Conservation (phyloP, 257 asterid species). For the Rubia yunnanensis region DNA sequence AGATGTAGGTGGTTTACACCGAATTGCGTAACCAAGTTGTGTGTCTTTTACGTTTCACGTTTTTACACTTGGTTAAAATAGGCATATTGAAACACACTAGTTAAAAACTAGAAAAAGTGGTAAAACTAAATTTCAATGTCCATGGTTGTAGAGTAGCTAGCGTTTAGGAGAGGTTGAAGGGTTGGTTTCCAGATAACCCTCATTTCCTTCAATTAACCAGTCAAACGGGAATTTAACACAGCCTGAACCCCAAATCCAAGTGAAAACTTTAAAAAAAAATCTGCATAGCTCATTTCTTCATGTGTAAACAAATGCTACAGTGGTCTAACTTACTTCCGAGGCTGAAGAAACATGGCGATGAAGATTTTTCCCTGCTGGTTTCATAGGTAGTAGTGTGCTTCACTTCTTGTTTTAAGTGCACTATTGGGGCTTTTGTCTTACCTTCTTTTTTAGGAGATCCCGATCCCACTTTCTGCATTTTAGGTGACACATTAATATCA, state of each 20-base stretch:
- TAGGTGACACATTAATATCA: background rate
- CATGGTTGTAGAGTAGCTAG: constrained; percentile 76
- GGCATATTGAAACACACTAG: no score
- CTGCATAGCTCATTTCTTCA: no score
- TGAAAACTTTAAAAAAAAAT: no score
- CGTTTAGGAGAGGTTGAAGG: constrained; percentile 89
- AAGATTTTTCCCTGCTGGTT: constrained; percentile 34
- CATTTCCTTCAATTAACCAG: constrained; percentile 63
- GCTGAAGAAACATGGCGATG: constrained; percentile 27
- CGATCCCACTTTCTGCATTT: constrained; percentile 28
- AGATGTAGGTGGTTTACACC: no score
- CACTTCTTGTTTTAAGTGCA: constrained; percentile 18
- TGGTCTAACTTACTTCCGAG: constrained; percentile 54
- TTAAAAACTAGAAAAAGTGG: no score
- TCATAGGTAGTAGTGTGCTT: constrained; percentile 13
- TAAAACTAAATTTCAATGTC: no score
- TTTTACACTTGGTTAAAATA: no score
- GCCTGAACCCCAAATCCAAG: no score
- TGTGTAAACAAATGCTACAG: no score
- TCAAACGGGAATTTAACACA: constrained; percentile 55
- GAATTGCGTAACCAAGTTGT: no score
- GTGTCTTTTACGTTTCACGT: no score
- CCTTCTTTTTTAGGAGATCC: constrained; percentile 26
- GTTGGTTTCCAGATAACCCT: constrained; percentile 55
- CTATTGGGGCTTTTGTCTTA: constrained; percentile 26